These are phyloP conservation scores for Paramecium bursaria DNA, from an alignment of 73 alveolate species.

Conservation along the genomic window DNA sequence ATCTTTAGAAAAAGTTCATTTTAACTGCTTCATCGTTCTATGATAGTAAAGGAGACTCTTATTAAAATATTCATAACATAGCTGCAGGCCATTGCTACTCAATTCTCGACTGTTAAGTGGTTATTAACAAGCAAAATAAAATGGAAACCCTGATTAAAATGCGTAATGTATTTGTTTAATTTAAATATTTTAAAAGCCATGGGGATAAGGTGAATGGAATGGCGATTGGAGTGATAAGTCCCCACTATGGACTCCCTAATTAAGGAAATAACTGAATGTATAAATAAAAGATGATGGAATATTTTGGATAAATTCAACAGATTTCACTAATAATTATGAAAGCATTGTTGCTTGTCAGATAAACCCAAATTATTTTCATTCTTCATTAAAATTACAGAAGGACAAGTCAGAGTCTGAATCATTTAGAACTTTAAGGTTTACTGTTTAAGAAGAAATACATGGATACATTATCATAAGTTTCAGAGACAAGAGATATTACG, in stretches of 20 bases:
- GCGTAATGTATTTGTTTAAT: slow-evolving; percentile 74
- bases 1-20: slow-evolving; percentile 71
- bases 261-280: slow-evolving; percentile 74
- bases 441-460: slow-evolving; percentile 58
- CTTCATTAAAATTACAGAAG: not conserved
- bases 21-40: slow-evolving; percentile 68
- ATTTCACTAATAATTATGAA: slow-evolving; percentile 31
- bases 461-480: slow-evolving; percentile 78
- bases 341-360: not conserved
- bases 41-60: slow-evolving; percentile 70
- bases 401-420: too few relatives aligned
- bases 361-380: not conserved
- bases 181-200: slow-evolving; percentile 71
- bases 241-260: slow-evolving; percentile 76
- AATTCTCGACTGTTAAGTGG: slow-evolving; percentile 65
- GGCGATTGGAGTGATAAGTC: slow-evolving; percentile 80
- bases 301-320: slow-evolving; percentile 80
- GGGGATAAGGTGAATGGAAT: slow-evolving; percentile 83
- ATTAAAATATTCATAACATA: slow-evolving; percentile 65
- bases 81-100: slow-evolving; percentile 66
- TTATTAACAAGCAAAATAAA: slow-evolving; percentile 68
- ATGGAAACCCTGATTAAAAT: slow-evolving; percentile 77
- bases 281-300: slow-evolving; percentile 79
- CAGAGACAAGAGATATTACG: slow-evolving; percentile 74
- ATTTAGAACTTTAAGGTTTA: slow-evolving; percentile 70